Conservation (phyloP, 441 rosid genomes). For the Flueggea neowawraea region DNA sequence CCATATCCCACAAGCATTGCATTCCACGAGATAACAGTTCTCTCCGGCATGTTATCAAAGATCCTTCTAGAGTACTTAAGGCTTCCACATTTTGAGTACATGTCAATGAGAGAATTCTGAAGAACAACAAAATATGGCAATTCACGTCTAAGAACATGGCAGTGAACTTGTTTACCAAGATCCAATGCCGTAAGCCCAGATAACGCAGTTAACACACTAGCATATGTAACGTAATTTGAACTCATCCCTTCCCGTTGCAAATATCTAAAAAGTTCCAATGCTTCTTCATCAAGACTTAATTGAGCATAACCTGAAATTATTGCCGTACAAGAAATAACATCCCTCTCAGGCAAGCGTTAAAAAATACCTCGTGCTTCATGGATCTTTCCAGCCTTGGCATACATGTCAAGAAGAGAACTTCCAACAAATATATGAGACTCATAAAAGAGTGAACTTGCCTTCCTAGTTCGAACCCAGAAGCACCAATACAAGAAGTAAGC, state of each 20-base stretch:
- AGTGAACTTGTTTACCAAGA: constrained; percentile 55
- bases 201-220: constrained; percentile 58
- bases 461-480: constrained; percentile 47
- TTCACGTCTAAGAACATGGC: constrained; percentile 37
- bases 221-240: constrained; percentile 64
- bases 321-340: constrained; percentile 63
- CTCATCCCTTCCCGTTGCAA: constrained; percentile 55
- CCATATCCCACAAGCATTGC: constrained; percentile 60
- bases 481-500: constrained; percentile 58
- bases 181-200: constrained; percentile 58
- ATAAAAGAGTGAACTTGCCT: constrained; percentile 61
- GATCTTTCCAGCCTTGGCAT: constrained; percentile 50
- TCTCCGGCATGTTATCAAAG: constrained; percentile 43
- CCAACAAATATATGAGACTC: constrained; percentile 47
- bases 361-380: constrained; percentile 43
- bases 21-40: constrained; percentile 70
- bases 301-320: constrained; percentile 58
- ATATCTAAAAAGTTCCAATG: constrained; percentile 47
- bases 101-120: constrained; percentile 61
- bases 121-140: constrained; percentile 39
- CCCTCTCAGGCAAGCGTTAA: constrained; percentile 43
- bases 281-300: constrained; percentile 45
- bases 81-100: constrained; percentile 70
- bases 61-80: constrained; percentile 48
- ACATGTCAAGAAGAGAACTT: constrained; percentile 64